Base-by-base conservation (phyloP, 257 asterid genomes). In the Scutellaria galericulata region DNA sequence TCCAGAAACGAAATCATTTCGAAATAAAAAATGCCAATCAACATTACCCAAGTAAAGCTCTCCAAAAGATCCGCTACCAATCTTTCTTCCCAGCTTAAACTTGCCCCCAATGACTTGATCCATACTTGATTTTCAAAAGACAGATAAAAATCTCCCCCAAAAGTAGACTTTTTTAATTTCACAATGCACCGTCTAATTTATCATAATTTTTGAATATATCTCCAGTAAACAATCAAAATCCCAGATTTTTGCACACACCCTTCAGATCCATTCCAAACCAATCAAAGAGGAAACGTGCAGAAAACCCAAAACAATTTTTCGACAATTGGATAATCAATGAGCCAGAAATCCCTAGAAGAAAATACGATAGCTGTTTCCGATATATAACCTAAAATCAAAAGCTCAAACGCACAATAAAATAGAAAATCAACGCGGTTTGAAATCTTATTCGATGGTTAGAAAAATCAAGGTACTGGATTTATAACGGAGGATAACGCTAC, bases 21-120 rank as follows among this genome's bases (percentile, higher is more conserved):
- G 46, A 9, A 51, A 47, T 12, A 66, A 47, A 47, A 71, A 61
- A 27, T 13, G 42, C 57, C 41, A 13, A 68, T 69, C 8, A 70
- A 77, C 24, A 45, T 70, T 88, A 89, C 97, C 98, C 87, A 94
- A 80, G 82, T 85, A 94, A 56, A 94, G 97, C 83, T 94, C 98
- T 73, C 98, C 98, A 80, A 94, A 94, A 67, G 98, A 94, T 86
- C 98, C 97, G 71, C 96, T 85, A 13, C 98, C 98, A 83, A 94
- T 91, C 89, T 94, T 94, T 64, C 96, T 85, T 70, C 98, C 96
- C 51, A 94, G 95, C 88, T 89, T 94, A 83, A 89, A 94, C 89
- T 91, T 94, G 72, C 91, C 95, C 71, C 96, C 96, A 68, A 94
- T 75, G 31, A 91, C 90, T 73, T 88, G 96, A 88, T 89, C 98